Evolutionary conservation across 768 basidiomycete genomes (phyloP), one percentile per base, ranked within the genome.

Genomic region (Termitomyces eurrhizus): DNA sequence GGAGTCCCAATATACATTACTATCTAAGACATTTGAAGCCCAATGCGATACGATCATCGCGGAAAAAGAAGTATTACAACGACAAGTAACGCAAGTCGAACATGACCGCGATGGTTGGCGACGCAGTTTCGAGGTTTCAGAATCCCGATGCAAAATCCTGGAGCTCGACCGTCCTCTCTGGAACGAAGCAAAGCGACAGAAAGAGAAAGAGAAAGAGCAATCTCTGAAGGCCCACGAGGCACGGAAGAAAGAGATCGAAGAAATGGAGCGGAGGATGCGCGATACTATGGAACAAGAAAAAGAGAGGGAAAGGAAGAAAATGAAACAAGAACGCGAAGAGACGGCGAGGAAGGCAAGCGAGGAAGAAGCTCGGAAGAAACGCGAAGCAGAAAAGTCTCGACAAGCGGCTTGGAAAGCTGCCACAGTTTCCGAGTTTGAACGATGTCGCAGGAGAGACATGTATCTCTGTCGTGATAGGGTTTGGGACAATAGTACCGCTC

Each of bases 101-200:
- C 35, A 24, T 18, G 33, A 52, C 35, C 46, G 54, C 7, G 59
- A 59, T 39, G 58, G 59, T 2, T 64, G 63, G 58, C 48, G 58
- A 45, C 54, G 53, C 33, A 52, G 60, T 26, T 62, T 51, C 26
- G 33, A 32, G 24, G 32, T 66, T 13, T 36, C 60, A 9, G 62
- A 66, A 12, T 65, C 66, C 18, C 58, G 63, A 12, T 48, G 65
- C 12, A 67, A 62, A 49, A 56, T 67, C 13, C 32, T 66, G 1
- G 64, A 66, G 52, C 52, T 49, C 6, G 62, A 67, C 46, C 56
- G 62, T n/a, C 59, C 58, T 33, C 24, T 52, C 2, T 61, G 61
- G 60, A 51, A 65, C 48, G 52, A 57, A 49, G 51, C 59, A 11
- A 50, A 52, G 39, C 58, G 37, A 24, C 32, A 51, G 29, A 59